A percentile compares a stretch with the other conserved stretches of the same genome.
These are phyloP conservation scores for Eucalyptus dawsonii DNA, from an alignment of 345 rosid genomes.

Conservation along the genomic window DNA sequence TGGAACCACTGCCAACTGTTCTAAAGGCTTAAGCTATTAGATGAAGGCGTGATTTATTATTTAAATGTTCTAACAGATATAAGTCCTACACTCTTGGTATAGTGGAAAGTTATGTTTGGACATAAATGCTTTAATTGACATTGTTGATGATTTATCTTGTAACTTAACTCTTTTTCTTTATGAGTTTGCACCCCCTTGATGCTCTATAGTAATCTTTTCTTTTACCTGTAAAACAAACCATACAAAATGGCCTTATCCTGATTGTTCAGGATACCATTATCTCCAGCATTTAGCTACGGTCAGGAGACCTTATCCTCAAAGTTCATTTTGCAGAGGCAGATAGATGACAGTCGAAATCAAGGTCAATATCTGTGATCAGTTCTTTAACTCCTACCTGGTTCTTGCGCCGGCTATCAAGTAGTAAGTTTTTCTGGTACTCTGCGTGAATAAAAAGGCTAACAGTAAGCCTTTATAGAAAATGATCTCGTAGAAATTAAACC, in stretches of 20 bases:
- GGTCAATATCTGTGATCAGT: background rate
- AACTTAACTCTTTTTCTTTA: background rate
- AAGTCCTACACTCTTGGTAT: background rate
- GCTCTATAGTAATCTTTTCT: background rate
- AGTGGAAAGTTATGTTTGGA: background rate
- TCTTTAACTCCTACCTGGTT: conserved; percentile 37
- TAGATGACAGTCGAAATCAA: background rate
- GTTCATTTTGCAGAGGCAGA: background rate
- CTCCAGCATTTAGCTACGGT: background rate
- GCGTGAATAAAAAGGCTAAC: background rate
- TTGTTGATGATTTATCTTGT: background rate
- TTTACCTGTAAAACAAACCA: background rate
- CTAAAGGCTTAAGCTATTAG: too few species aligned
- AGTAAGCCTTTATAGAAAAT: background rate
- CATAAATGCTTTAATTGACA: background rate
- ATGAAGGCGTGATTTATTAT: too few species aligned
- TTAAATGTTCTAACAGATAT: too few species aligned
- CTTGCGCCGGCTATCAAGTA: conserved; percentile 72
- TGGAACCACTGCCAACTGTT: accelerated
- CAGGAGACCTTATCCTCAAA: background rate
- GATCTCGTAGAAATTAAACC: background rate
- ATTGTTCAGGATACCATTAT: background rate
- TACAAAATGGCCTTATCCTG: background rate
- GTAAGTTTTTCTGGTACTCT: conserved; percentile 86
- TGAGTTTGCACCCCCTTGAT: background rate